Base-by-base conservation (phyloP, 352 stramenopile genomes). In the Phytophthora kernoviae region DNA sequence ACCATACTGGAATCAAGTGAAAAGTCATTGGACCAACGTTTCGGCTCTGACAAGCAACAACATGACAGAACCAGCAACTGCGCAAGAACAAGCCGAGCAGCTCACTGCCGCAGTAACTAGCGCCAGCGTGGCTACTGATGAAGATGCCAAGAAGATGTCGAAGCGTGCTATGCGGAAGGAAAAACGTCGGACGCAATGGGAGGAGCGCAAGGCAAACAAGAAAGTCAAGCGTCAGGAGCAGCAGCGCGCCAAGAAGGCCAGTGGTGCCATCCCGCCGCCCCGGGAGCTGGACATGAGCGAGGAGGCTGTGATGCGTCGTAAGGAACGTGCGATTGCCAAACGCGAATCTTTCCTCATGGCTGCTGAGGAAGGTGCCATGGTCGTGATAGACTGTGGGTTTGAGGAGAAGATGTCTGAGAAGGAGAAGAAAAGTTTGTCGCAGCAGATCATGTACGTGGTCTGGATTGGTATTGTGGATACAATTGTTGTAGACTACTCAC, bases 351-450 rank as follows among this genome's bases (percentile, higher is more conserved):
- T 81, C 54, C 68, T 93, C 24, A 91, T 96, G 70, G 85, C 81
- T 50, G 85, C 84, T 5, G 94, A 96, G 50, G 81, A 95, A 70
- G 84, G 85, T 18, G 48, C 80, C 14, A 83, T 79, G 36, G 77
- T 97, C 9, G 84, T 97, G n/a, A 90, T 98, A 40, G 96, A 99
- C 70, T 98, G 94, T 55, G 87, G 81, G 14, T 98, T 98, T 71
- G 93, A 98, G 61, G 67, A 97, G 20, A 58, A 90, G n/a, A 98
- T 98, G 92, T 94, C 74, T 2, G 67, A 79, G 24, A 96, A 96
- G 53, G 95, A 98, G 68, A 91, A 96, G 58, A 98, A 96, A 60
- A 97, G 86, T 64, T 76, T 99, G 12, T 88, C 81, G 9, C 89
- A 96, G 63, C 96, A 99, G 70, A 93, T 98, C 53, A 96, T 97